Evolutionary conservation across 2,329 filamentous ascomycete species (phyloP), one percentile per base, ranked within the genome.

Genomic region (Paracoccidioides brasiliensis): DNA sequence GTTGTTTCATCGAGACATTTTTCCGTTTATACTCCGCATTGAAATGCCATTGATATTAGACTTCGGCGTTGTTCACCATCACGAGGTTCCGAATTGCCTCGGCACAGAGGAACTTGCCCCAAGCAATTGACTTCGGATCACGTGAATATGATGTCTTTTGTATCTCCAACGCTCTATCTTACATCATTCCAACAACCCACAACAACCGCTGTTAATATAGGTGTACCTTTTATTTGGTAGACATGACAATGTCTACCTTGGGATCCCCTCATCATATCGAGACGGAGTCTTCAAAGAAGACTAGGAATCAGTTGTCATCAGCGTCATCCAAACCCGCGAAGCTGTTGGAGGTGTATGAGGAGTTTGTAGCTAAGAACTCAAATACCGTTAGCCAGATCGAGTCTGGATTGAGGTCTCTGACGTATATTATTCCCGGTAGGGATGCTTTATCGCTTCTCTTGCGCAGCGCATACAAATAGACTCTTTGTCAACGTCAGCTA

Each of bases 371-470:
- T 59, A 93, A 91, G 74, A 98, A 98, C 70, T 84, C 90, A 58
- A 86, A 89, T 66, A 89, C 94, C 57, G 90, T 98, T 54, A 88
- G 89, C 52, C 90, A 95, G 74, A 91, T 98, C 60, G 93, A 98
- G 75, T 94, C 88, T 60, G 89, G 90, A 12, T 75, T 98, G 66
- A 83, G 93, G 42, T 95, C 90, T 33, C 74, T 98, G 61, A 96
- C 91, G 50, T 98, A 98, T 70, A 90, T 98, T 61, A 93, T 97
- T 52, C 93, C 91, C 56, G 90, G 86, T 69, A 50, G 37, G 30
- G 44, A 5, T 40, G 4, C 40, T 52, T 15, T 9, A 30, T 22
- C 28, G 8, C 53, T 5, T 49, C 35, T 22, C 7, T 48, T 37
- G 61, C 32, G 53, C 12, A 10, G 45, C 28, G 41, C 14, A 15